A percentile compares a stretch with the other conserved stretches of the same genome.
phyloP scores from a whole-genome alignment of 1,139 yeast genomes.

The Magnusiomyces paraingens region DNA sequence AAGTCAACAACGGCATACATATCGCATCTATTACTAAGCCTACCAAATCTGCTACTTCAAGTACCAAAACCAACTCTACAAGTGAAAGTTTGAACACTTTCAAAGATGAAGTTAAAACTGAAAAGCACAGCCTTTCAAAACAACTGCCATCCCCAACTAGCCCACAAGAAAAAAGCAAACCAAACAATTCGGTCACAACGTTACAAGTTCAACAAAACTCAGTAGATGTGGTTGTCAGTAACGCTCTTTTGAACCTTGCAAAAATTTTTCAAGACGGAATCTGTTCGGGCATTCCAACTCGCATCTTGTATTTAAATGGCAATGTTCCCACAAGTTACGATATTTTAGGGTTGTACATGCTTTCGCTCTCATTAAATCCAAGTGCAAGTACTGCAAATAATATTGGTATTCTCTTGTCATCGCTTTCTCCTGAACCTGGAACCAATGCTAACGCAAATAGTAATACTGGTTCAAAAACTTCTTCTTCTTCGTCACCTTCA shows the following conservation, averaged over 20 bases:
- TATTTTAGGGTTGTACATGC: slow-evolving; percentile 28
- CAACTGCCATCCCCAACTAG: slow-evolving; percentile 2
- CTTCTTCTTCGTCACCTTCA: not conserved
- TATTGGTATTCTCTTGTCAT: slow-evolving; percentile 28
- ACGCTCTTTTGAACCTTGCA: slow-evolving; percentile 32
- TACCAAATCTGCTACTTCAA: not conserved
- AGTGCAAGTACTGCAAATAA: slow-evolving; percentile 34
- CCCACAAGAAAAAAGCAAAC: slow-evolving; percentile 1
- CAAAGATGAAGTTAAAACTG: too few species aligned
- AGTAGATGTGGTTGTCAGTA: slow-evolving; percentile 22
- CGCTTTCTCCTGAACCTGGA: slow-evolving; percentile 2
- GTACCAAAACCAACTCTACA: not conserved
- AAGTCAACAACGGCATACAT: not conserved
- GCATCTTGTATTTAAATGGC: slow-evolving; percentile 28
- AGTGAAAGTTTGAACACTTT: too few species aligned
- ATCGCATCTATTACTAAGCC: not conserved
- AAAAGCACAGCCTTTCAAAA: too few species aligned
- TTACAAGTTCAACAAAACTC: not conserved
- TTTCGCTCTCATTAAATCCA: slow-evolving; percentile 30
- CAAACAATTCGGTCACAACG: not conserved
- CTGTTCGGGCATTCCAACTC: slow-evolving; percentile 26
- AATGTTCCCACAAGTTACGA: slow-evolving; percentile 28
- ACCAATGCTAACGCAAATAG: not conserved
- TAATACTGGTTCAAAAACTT: not conserved
- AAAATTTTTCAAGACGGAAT: slow-evolving; percentile 34